phyloP scores from a whole-genome alignment of 2,329 filamentous ascomycete species.

The Fusarium sp. region DNA sequence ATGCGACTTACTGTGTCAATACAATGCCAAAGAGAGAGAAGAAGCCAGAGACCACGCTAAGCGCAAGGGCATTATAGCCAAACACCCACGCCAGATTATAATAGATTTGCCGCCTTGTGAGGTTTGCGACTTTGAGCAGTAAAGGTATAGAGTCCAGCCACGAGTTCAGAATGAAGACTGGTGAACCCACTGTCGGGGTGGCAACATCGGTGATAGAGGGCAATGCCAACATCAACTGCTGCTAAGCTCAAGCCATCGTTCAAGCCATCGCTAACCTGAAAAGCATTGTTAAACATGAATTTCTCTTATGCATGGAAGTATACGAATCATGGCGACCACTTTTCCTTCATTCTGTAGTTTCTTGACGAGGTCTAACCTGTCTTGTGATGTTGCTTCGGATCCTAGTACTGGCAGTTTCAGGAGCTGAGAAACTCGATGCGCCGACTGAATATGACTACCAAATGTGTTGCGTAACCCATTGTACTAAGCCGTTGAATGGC shows the following conservation, averaged over 20 bases:
- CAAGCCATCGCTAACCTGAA: neutral
- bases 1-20: neutral
- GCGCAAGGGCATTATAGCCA: neutral
- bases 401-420: neutral
- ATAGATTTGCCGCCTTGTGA: neutral
- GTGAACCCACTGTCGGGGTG: neutral
- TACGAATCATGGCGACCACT: neutral
- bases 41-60: neutral
- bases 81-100: neutral
- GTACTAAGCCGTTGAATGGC: neutral
- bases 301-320: neutral
- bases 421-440: neutral
- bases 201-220: neutral
- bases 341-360: neutral
- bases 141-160: accelerated
- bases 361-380: neutral
- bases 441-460: neutral
- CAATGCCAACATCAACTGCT: neutral
- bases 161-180: neutral
- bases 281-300: neutral
- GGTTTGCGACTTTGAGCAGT: neutral
- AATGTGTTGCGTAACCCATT: neutral
- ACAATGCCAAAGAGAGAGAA: neutral
- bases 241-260: neutral
- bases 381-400: neutral